These are phyloP conservation scores for Hyphopichia burtonii DNA, from an alignment of 1,139 yeast species.

Conservation along the genomic window DNA sequence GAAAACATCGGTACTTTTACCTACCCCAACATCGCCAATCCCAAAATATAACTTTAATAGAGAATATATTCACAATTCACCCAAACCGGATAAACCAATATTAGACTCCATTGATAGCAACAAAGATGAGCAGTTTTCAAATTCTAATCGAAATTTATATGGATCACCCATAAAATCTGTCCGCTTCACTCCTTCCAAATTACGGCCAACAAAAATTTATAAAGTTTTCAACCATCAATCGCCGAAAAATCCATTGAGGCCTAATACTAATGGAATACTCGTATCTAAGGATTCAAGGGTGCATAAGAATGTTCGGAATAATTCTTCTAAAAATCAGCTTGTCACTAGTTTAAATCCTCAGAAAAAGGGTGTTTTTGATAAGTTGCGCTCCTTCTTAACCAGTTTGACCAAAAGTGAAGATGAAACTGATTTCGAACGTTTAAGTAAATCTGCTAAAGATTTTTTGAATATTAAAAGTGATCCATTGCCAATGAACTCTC, in stretches of 20 bases:
- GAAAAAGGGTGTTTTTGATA: constrained; percentile 13
- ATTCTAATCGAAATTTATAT: neutral
- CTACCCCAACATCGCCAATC: neutral
- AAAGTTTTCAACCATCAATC: constrained; percentile 9
- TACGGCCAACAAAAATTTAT: constrained; percentile 11
- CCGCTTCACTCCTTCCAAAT: constrained; percentile 7
- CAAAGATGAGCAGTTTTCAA: neutral
- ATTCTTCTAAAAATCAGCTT: neutral
- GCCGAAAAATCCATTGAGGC: neutral
- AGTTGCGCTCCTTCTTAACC: constrained; percentile 11
- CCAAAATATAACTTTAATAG: neutral
- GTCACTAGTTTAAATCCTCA: neutral
- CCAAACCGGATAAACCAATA: neutral
- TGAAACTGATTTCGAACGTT: constrained; percentile 8
- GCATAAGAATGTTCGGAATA: neutral
- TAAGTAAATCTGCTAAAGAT: constrained; percentile 13
- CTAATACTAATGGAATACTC: neutral
- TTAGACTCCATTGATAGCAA: neutral
- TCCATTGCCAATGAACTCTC: neutral
- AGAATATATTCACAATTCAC: neutral
- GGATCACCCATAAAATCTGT: constrained; percentile 14
- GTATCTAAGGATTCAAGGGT: neutral
- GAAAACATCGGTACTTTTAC: neutral
- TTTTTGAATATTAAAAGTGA: constrained; percentile 10
- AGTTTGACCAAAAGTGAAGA: constrained; percentile 10